Base-by-base conservation (phyloP, 192 early-diverging fungal genomes). In the Thamnidium elegans region DNA sequence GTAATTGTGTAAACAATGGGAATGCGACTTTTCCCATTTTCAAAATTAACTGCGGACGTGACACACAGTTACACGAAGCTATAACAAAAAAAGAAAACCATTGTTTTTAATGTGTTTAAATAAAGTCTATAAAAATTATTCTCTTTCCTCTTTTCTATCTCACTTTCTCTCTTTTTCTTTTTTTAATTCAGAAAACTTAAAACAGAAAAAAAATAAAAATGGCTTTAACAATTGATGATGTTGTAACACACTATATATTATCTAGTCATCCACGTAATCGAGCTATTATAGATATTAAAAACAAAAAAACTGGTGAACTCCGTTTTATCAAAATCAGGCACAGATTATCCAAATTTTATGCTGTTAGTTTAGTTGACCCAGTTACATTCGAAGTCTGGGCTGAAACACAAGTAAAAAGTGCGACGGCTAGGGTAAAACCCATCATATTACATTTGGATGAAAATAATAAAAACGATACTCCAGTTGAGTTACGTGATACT, bases 281-380 rank as follows among this genome's bases (percentile, higher is more conserved):
- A 21, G 55, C 65, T 9, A 50, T 58, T 48, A 42, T 66, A 48
- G 65, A 66, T 50, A 56, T 66, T 15, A 66, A 66, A 51, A 55
- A 42, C 30, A 66, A 66, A 50, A 56, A 58, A 14, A 52, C 46
- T 42, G 65, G 65, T n/a, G 55, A 47, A 50, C 23, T 58, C n/a
- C 26, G 44, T 34, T 66, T 47, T 21, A 55, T 55, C 45, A 66
- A 66, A 39, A 56, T 66, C 10, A 55, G 65, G 21, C 65, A 66
- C 45, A 56, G 55, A 11, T 30, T 66, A 19, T 45, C 55, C 10
- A 58, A 58, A 19, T 47, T 66, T 7, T 66, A 66, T 58, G 65
- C 65, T 17, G 32, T 66, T 9, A 66, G 65, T 66, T 58, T 66
- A 17, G 56, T 66, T 34, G 55, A 58, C 15, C 65, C 65, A 50